Conservation (phyloP, 331 rosid genomes). For the Prunus yedoensis region DNA sequence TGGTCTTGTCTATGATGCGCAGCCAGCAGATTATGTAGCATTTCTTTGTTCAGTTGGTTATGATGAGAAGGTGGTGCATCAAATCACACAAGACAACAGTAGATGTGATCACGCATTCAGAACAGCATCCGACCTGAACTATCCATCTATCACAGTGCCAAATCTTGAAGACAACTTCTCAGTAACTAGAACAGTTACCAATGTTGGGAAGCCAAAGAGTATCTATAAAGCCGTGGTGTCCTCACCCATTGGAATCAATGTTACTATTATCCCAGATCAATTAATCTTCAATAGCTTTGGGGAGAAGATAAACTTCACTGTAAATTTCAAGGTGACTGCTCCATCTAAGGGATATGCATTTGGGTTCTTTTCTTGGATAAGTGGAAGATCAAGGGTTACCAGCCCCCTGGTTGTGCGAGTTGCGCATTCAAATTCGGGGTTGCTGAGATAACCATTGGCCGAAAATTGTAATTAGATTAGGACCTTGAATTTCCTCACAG, state of each 20-base stretch:
- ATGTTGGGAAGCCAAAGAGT: slow-evolving; percentile 61
- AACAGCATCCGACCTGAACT: slow-evolving; percentile 58
- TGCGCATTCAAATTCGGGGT: slow-evolving; percentile 40
- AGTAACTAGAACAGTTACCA: slow-evolving; percentile 61
- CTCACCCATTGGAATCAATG: slow-evolving; percentile 62
- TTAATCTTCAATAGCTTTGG: slow-evolving; percentile 48
- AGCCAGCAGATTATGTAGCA: slow-evolving; percentile 47
- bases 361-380: slow-evolving; percentile 69
- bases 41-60: slow-evolving; percentile 77
- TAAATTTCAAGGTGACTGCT: slow-evolving; percentile 53
- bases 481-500: slow-evolving; percentile 29
- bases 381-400: slow-evolving; percentile 43
- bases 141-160: slow-evolving; percentile 73
- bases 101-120: slow-evolving; percentile 50
- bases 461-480: slow-evolving; percentile 25
- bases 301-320: slow-evolving; percentile 57
- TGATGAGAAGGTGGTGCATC: slow-evolving; percentile 54
- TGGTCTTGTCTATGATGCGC: slow-evolving; percentile 61
- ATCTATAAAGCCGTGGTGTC: slow-evolving; percentile 47
- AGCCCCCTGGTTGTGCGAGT: slow-evolving; percentile 63
- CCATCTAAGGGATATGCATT: slow-evolving; percentile 62
- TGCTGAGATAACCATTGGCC: slow-evolving; percentile 40
- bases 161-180: slow-evolving; percentile 51
- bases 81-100: slow-evolving; percentile 63
- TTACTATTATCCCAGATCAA: slow-evolving; percentile 56